These are phyloP conservation scores for Moniliella sp. DNA, from an alignment of 1,284 basidiomycete genomes.

Conservation along the genomic window DNA sequence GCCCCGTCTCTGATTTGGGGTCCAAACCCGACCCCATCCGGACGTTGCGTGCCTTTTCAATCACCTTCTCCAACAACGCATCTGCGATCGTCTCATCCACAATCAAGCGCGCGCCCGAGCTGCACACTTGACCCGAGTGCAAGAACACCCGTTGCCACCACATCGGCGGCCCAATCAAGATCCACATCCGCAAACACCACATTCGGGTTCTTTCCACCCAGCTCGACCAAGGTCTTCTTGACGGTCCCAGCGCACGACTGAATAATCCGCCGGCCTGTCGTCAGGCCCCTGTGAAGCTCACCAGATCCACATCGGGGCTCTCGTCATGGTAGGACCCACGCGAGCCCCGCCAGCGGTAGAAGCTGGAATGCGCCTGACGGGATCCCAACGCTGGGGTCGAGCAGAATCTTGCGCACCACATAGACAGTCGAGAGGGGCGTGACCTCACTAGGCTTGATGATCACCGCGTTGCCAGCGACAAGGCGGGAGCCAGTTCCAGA, in stretches of 20 bases:
- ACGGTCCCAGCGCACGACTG: conserved; percentile 19
- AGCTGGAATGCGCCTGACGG: conserved; percentile 20
- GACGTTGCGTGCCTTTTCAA: conserved; percentile 23
- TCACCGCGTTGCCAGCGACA: conserved; percentile 26
- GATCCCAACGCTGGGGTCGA: conserved; percentile 21
- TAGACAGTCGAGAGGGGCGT: conserved; percentile 30
- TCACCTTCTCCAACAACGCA: conserved; percentile 22
- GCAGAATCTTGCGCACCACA: conserved; percentile 15
- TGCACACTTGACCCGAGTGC: conserved; percentile 33
- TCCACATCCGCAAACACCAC: conserved; percentile 30
- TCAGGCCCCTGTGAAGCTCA: conserved; percentile 31
- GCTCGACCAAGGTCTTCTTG: conserved; percentile 29
- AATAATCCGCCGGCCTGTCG: conserved; percentile 25
- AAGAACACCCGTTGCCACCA: conserved; percentile 30
- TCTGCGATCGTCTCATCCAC: conserved; percentile 31
- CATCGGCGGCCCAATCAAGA: conserved; percentile 28
- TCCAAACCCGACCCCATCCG: conserved; percentile 27
- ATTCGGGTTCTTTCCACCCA: conserved; percentile 32
- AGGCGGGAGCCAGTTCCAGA: conserved; percentile 33
- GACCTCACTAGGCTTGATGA: conserved; percentile 34
- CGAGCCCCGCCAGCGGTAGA: conserved; percentile 22
- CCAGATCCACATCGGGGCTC: conserved; percentile 24
- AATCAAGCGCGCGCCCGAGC: conserved; percentile 25
- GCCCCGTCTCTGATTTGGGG: conserved; percentile 20
- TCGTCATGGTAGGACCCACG: conserved; percentile 22